phyloP scores from a whole-genome alignment of 768 basidiomycete genomes.

The button mushroom (Agaricus bisporus) region DNA sequence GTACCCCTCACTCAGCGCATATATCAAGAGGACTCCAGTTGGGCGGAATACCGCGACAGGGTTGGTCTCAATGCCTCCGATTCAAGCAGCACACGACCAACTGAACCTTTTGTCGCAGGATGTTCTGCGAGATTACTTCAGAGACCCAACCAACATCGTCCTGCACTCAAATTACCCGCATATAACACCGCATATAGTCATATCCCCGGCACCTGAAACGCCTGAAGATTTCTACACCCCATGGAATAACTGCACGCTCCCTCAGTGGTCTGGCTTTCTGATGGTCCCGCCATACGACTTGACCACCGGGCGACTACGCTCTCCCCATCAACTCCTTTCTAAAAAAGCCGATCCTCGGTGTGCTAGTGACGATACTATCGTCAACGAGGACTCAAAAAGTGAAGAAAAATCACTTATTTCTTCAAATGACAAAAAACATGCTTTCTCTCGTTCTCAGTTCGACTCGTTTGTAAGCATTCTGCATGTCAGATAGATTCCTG shows the following conservation, averaged over 20 bases:
- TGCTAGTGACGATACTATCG: not conserved
- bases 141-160: constrained; percentile 30
- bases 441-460: constrained; percentile 28
- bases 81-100: not conserved
- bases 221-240: constrained; percentile 28
- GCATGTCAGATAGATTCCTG: not conserved
- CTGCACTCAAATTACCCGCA: constrained; percentile 36
- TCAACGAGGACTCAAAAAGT: not conserved
- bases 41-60: constrained; percentile 8
- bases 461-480: constrained; percentile 19
- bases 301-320: constrained; percentile 11
- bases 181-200: constrained; percentile 43
- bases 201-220: constrained; percentile 38
- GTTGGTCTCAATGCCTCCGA: constrained; percentile 4
- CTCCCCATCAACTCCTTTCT: not conserved
- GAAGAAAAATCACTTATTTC: not conserved
- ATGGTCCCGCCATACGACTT: constrained; percentile 25
- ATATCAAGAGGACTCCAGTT: not conserved
- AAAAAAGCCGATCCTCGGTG: not conserved
- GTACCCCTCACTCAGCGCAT: not conserved
- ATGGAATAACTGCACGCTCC: constrained; percentile 29
- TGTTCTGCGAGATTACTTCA: constrained; percentile 19
- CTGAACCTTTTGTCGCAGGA: constrained; percentile 18
- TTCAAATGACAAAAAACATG: constrained; percentile 7
- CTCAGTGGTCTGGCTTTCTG: constrained; percentile 29